phyloP scores from a whole-genome alignment of 2,329 filamentous ascomycete genomes.

The Aspergillus jensenii region DNA sequence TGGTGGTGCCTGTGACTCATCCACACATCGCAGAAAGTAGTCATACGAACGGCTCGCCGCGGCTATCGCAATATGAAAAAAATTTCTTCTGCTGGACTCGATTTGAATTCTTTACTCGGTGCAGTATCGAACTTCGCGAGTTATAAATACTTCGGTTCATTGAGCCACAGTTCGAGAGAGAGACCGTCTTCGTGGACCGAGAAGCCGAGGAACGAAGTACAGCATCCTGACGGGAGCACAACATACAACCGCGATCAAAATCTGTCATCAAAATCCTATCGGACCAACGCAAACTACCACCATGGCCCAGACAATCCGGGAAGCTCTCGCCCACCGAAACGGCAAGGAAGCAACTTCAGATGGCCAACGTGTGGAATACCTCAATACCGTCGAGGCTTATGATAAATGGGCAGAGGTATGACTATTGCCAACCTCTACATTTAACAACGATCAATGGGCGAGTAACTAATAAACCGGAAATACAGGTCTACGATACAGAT shows the following conservation, averaged over 20 bases:
- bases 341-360: neutral
- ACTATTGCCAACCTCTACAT: neutral
- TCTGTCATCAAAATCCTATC: neutral
- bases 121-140: neutral
- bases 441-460: neutral
- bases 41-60: neutral
- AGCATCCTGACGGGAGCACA: neutral
- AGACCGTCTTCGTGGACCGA: neutral
- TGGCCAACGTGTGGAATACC: slow-evolving; percentile 19
- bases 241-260: neutral
- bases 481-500: slow-evolving; percentile 62
- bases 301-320: slow-evolving; percentile 25
- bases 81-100: neutral
- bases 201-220: neutral
- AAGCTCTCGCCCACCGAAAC: slow-evolving; percentile 12
- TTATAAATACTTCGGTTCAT: neutral
- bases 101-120: neutral
- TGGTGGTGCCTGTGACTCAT: neutral
- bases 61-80: neutral
- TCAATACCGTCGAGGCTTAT: slow-evolving; percentile 40
- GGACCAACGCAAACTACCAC: neutral
- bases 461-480: neutral
- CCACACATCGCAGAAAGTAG: neutral
- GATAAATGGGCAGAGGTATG: slow-evolving; percentile 40
- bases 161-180: neutral